Conservation (phyloP, 2,329 filamentous ascomycete species). For the Monilinia fructigena region DNA sequence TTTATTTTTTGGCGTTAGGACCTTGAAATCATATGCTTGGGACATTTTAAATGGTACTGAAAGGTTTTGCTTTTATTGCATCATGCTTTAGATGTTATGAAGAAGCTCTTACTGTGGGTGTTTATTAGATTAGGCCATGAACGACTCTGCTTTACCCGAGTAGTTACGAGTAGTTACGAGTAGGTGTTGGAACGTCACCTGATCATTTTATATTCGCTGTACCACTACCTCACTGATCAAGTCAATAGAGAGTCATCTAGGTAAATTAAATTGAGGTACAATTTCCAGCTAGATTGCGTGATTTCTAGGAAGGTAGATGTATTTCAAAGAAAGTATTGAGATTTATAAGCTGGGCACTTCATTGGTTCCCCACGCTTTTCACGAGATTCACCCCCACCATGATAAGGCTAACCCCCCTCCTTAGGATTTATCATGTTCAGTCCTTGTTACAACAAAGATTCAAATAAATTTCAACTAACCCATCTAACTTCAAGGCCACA, state of each 20-base stretch:
- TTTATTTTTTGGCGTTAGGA: background rate
- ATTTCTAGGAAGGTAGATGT: background rate
- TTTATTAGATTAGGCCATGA: no score
- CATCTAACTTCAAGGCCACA: background rate
- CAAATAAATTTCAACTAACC: background rate
- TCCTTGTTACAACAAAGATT: background rate
- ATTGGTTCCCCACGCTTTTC: background rate
- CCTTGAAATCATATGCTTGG: background rate
- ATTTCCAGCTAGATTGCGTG: background rate
- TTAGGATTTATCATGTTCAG: background rate
- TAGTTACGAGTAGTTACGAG: no score
- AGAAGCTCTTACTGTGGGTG: background rate
- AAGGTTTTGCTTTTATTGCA: background rate
- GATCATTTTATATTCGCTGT: background rate
- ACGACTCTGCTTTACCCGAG: no score
- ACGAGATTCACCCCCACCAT: slow-evolving; percentile 12
- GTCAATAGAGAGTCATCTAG: no score
- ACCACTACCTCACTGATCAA: background rate
- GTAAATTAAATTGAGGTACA: no score
- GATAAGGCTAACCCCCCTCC: background rate
- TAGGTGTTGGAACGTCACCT: background rate
- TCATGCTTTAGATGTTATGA: background rate
- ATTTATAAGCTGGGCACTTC: slow-evolving; percentile 2
- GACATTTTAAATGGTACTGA: background rate
- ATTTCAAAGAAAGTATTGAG: background rate